Base-by-base conservation (phyloP, 305 asterid species). In the Fraxinus velutina region DNA sequence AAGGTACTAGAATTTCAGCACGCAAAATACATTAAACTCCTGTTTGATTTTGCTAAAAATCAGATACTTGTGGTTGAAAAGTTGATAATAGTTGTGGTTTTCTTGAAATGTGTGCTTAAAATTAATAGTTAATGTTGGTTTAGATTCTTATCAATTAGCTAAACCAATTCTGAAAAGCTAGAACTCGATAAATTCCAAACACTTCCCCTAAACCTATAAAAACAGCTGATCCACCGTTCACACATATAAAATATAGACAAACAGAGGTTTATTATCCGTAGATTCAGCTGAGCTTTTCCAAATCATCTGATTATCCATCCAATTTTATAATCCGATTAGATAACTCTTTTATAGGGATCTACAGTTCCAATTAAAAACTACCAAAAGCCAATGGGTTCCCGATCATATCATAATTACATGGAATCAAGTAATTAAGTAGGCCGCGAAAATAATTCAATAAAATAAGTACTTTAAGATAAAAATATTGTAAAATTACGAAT, bases 371-470 rank as follows among this genome's bases (percentile, higher is more conserved):
- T 60, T 22, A 6, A 19, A 60, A 21, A 60, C 71, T 21, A 60
- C 71, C 9, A 55, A 9, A 39, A 55, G 24, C 9, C 8, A 55
- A 55, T 15, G 64, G 9, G 22, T 5, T 73, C 10, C 19, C 5
- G 32, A 78, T 55, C 78, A 66, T 13, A 66, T 62, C 44, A 79
- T 21, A 77, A 10, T 75, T 17, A 3, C 1, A 66, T 72, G 34
- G 77, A 80, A 76, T 82, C 79, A 37, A 78, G 44, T 64, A 80
- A 76, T 82, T 76, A 37, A 78, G 44, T 64, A 82, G 76, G 64
- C 22, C 66, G 19, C 1, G 22, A 21, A 19, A 21, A 52, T n/a
- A 55, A 55, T 5, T 17, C 68, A 9, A 37, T 12, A 21, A 75
- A 75, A 39, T n/a, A 74, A 75, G 1, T 39, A 24, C 27, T 1